Evolutionary conservation across 2,329 filamentous ascomycete genomes (phyloP), one percentile per base, ranked within the genome.

Genomic region (Hyphodiscus sp.): DNA sequence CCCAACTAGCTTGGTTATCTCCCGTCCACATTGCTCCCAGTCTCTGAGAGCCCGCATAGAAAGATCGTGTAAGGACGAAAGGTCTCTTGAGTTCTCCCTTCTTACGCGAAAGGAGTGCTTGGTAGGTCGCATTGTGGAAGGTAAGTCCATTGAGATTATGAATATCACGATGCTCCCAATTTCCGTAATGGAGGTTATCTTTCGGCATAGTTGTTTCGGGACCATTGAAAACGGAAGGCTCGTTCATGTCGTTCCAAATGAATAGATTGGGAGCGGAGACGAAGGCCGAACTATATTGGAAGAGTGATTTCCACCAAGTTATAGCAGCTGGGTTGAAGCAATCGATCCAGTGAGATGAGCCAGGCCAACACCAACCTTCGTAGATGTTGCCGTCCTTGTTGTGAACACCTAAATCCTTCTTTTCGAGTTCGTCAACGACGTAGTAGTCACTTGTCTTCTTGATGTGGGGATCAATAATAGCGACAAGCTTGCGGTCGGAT

Each of bases 241-340:
- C 94, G 68, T 96, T 97, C 94, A 99, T 99, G 70, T 99, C 94
- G 70, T 99, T 99, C 94, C 94, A 99, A 64, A 99, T 83, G 71
- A 90, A 96, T 0, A 89, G 86, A 70, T 97, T 99, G 59, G 85
- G 78, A 63, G 86, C 79, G 1, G 90, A 90, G 47, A 91, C 91
- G 70, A 89, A 89, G 78, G 96, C 99, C 42, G 74, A 80, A 67
- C 89, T 84, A 61, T 95, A 97, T 65, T 87, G 86, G 79, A 95
- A 97, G 11, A 97, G 79, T 2, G 78, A 74, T 62, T 83, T 87
- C 92, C 94, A 99, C 94, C 94, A 99, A 57, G 87, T 82, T 51
- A 87, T 82, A 7, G 91, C 89, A 51, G 86, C 86, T n/a, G 92
- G 91, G 68, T 92, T 97, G 75, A 99, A 97, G 67, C 86, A 87